Conservation (phyloP, 2,329 filamentous ascomycete species). For the Colletotrichum australisinense region DNA sequence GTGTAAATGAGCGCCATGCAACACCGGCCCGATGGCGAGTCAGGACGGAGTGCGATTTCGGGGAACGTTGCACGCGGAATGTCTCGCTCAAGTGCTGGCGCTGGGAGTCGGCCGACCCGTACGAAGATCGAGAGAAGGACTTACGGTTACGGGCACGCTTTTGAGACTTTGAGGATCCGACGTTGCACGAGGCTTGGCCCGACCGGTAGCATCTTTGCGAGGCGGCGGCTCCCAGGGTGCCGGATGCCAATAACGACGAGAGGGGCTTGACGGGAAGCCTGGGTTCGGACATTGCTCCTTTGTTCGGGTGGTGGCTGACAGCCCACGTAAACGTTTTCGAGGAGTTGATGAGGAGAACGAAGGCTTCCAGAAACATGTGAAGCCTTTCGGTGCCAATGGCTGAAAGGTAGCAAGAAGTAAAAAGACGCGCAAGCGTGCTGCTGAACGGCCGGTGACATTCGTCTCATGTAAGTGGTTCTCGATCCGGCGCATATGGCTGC, state of each 20-base stretch:
- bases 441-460: neutral
- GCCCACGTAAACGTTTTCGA: neutral
- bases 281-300: neutral
- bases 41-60: slow-evolving; percentile 14
- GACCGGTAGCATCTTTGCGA: neutral
- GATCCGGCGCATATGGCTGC: neutral
- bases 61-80: neutral
- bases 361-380: neutral
- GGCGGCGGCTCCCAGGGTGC: neutral
- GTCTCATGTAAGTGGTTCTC: neutral
- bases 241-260: neutral
- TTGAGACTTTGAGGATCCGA: neutral
- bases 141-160: neutral
- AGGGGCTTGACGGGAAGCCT: neutral
- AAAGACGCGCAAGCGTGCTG: neutral
- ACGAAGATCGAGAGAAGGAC: neutral
- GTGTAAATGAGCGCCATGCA: neutral
- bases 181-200: neutral
- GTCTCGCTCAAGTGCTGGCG: neutral
- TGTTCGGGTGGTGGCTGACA: neutral
- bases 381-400: neutral
- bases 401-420: neutral
- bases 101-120: neutral
- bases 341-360: neutral
- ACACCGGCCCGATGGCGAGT: slow-evolving; percentile 17